phyloP scores from a whole-genome alignment of 2,329 filamentous ascomycete genomes.

The Aspergillus fumigatiaffinis region DNA sequence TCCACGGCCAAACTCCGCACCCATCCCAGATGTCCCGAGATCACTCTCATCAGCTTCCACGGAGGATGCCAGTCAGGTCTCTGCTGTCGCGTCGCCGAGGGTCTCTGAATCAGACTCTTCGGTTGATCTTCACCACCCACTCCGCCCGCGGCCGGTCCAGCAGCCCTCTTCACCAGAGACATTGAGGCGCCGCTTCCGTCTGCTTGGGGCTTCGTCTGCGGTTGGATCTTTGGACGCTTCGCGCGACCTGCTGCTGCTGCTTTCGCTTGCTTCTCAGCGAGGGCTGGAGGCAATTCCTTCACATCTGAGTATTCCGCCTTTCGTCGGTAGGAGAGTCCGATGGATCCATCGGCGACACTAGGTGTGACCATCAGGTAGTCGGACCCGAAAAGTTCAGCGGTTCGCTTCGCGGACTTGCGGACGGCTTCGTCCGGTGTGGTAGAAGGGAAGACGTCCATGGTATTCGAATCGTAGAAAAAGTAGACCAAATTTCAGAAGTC shows the following conservation, averaged over 20 bases:
- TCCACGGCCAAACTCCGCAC: constrained; percentile 86
- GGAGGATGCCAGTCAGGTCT: constrained; percentile 95
- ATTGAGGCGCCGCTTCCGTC: constrained; percentile 48
- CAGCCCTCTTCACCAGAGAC: constrained; percentile 49
- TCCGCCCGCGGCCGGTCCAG: constrained; percentile 22
- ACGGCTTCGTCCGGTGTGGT: constrained; percentile 35
- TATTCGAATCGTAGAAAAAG: constrained; percentile 3
- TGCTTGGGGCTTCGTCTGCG: constrained; percentile 52
- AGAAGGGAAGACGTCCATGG: constrained; percentile 31
- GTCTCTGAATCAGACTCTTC: constrained; percentile 59
- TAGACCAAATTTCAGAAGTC: not conserved
- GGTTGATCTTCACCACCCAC: constrained; percentile 46
- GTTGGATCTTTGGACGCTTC: constrained; percentile 55
- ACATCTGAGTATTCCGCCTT: constrained; percentile 71
- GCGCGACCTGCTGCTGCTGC: constrained; percentile 58
- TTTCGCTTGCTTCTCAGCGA: constrained; percentile 74
- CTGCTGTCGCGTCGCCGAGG: constrained; percentile 59
- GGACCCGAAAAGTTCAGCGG: constrained; percentile 45
- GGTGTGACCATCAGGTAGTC: constrained; percentile 45
- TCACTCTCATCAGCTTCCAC: constrained; percentile 97
- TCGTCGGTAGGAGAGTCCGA: constrained; percentile 43
- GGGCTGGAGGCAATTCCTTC: constrained; percentile 68
- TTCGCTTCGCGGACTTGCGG: constrained; percentile 43
- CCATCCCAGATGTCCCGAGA: constrained; percentile 95
- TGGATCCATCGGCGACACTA: constrained; percentile 40